phyloP scores from a whole-genome alignment of 148 eudicot species.

The Persicaria maculosa region DNA sequence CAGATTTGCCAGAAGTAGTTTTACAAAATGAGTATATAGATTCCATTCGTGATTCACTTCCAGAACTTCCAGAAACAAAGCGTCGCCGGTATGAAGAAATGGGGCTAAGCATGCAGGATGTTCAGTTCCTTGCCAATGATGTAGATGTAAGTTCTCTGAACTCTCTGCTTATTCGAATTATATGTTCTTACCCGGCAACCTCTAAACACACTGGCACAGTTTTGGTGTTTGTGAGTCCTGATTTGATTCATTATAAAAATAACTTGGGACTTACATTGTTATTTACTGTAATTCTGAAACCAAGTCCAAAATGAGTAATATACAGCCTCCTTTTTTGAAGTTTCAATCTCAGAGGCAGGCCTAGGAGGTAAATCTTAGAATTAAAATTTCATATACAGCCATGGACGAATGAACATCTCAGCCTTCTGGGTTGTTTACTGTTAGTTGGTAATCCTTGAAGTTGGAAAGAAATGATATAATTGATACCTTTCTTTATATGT shows the following conservation, averaged over 20 bases:
- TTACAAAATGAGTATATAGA: constrained; percentile 58
- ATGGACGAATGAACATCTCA: not conserved
- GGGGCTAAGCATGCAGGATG: constrained; percentile 96
- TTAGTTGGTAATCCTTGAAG: no score
- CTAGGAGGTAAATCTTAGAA: not conserved
- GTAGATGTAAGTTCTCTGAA: constrained; percentile 45
- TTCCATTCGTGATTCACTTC: constrained; percentile 54
- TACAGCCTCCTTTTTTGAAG: not conserved
- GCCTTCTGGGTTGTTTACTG: not conserved
- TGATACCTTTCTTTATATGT: no score
- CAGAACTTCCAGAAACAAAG: constrained; percentile 93
- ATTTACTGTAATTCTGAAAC: not conserved
- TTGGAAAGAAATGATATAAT: no score
- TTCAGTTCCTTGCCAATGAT: constrained; percentile 86
- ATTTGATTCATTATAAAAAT: not conserved
- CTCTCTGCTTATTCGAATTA: not conserved
- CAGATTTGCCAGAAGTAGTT: constrained; percentile 83
- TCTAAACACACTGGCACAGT: not conserved
- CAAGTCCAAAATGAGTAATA: not conserved
- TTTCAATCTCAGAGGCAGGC: not conserved
- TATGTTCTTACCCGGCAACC: not conserved
- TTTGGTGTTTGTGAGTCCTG: not conserved
- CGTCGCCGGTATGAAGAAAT: constrained; percentile 76
- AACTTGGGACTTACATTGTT: not conserved
- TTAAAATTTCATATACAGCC: not conserved